These are phyloP conservation scores for Penicillium freii DNA, from an alignment of 2,329 filamentous ascomycete species.

Conservation along the genomic window DNA sequence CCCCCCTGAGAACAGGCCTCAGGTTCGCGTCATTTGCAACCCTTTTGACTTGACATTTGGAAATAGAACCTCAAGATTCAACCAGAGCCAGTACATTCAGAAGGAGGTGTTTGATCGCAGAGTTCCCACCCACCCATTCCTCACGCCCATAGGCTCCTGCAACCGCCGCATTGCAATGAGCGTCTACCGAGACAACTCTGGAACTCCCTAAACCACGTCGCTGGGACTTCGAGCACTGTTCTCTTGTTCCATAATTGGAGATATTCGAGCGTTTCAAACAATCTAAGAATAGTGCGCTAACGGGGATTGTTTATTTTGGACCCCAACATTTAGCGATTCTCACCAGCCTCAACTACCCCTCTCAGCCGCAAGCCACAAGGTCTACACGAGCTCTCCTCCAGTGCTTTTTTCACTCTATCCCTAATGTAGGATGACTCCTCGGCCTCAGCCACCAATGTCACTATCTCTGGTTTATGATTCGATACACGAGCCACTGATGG, in stretches of 20 bases:
- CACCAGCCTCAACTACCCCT: not conserved
- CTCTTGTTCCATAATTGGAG: constrained; percentile 10
- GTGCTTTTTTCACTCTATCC: not conserved
- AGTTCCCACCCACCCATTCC: not conserved
- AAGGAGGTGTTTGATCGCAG: constrained; percentile 3
- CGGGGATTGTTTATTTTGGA: not conserved
- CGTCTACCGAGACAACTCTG: constrained; percentile 18
- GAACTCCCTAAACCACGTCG: constrained; percentile 6
- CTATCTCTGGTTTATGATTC: constrained; percentile 13
- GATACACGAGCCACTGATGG: constrained; percentile 18
- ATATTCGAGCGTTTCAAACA: not conserved
- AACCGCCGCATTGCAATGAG: constrained; percentile 15
- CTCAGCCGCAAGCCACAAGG: constrained; percentile 19
- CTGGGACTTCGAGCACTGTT: not conserved
- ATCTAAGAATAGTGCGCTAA: constrained; percentile 7
- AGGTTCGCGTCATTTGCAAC: constrained; percentile 12
- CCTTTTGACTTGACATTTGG: not conserved
- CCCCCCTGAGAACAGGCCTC: constrained; percentile 3
- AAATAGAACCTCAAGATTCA: constrained; percentile 11
- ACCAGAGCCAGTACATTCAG: constrained; percentile 3
- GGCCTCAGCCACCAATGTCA: constrained; percentile 17
- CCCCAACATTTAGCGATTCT: not conserved
- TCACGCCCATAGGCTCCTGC: constrained; percentile 14
- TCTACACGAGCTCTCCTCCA: not conserved
- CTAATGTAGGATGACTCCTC: not conserved